Evolutionary conservation across 352 stramenopile species (phyloP).

Genomic region (Pythium aquatile): DNA sequence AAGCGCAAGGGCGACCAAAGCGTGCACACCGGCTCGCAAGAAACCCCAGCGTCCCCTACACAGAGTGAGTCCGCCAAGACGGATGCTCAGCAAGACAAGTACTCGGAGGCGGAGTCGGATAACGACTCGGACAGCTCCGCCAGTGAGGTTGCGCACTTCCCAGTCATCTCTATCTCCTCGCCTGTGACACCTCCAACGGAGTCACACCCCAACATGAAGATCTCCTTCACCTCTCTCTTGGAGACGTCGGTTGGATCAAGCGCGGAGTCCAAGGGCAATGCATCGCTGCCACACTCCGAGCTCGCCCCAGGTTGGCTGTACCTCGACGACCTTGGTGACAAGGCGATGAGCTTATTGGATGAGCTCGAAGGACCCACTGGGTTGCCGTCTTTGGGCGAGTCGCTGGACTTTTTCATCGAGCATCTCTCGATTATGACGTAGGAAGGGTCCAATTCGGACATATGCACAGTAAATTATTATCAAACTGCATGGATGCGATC

Average conservation of each 20-base stretch:
- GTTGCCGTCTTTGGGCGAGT: constrained; percentile 23
- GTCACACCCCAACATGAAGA: not conserved
- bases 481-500: not conserved
- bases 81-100: not conserved
- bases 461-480: constrained; percentile 7
- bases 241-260: constrained; percentile 4
- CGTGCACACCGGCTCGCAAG: not conserved
- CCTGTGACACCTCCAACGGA: not conserved
- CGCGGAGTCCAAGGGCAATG: constrained; percentile 9
- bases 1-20: constrained; percentile 21
- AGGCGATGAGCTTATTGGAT: constrained; percentile 10
- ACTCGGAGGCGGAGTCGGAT: constrained; percentile 7
- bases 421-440: constrained; percentile 23
- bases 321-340: constrained; percentile 23
- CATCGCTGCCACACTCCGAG: constrained; percentile 12
- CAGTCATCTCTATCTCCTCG: constrained; percentile 9
- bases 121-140: constrained; percentile 10
- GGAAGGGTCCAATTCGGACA: constrained; percentile 4
- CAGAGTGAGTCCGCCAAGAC: not conserved
- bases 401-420: constrained; percentile 30
- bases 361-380: constrained; percentile 17
- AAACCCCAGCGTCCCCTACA: not conserved
- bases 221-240: constrained; percentile 18
- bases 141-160: constrained; percentile 3
- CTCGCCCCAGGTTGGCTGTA: constrained; percentile 23